Percentiles rank a stretch among this genome's conserved stretches.
phyloP scores from a whole-genome alignment of 352 stramenopile genomes.

The Nothophytophthora sp. region DNA sequence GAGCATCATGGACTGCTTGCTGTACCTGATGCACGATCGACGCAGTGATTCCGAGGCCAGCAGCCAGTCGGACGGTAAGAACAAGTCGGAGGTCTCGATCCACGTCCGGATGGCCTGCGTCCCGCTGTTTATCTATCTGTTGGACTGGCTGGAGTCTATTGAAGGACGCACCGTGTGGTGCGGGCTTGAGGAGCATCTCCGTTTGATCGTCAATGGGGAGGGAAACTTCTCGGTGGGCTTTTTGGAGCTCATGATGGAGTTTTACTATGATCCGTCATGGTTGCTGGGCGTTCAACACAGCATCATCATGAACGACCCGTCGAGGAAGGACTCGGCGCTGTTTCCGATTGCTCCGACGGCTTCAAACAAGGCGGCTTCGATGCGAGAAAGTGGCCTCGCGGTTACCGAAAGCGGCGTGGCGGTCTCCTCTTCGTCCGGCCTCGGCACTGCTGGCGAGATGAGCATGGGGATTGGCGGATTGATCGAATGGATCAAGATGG shows the following conservation, averaged over 20 bases:
- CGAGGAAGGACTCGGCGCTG: conserved; percentile 69
- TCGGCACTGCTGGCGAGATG: conserved; percentile 23
- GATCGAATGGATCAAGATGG: conserved; percentile 71
- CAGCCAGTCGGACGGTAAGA: not conserved
- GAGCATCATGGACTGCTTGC: conserved; percentile 70
- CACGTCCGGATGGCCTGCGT: conserved; percentile 56
- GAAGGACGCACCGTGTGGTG: conserved; percentile 85
- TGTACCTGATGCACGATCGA: conserved; percentile 55
- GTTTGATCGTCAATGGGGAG: conserved; percentile 71
- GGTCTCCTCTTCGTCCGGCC: conserved; percentile 12
- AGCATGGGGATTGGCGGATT: conserved; percentile 35
- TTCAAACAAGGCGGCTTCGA: conserved; percentile 25
- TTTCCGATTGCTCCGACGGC: conserved; percentile 57
- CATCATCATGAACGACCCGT: conserved; percentile 85
- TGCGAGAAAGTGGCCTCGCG: conserved; percentile 55
- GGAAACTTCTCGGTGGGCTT: conserved; percentile 69
- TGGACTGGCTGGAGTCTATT: conserved; percentile 83
- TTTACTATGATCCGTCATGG: conserved; percentile 73
- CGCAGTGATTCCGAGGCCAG: conserved; percentile 9
- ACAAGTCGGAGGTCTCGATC: conserved; percentile 19
- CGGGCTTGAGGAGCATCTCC: conserved; percentile 78
- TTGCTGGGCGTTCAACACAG: conserved; percentile 72
- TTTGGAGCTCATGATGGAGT: conserved; percentile 85
- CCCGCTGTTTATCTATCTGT: conserved; percentile 68
- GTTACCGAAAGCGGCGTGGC: conserved; percentile 47